Percentiles rank a stretch among this genome's conserved stretches.
Evolutionary conservation across 1,284 basidiomycete species (phyloP).

Genomic region (Leccinum solheimii): DNA sequence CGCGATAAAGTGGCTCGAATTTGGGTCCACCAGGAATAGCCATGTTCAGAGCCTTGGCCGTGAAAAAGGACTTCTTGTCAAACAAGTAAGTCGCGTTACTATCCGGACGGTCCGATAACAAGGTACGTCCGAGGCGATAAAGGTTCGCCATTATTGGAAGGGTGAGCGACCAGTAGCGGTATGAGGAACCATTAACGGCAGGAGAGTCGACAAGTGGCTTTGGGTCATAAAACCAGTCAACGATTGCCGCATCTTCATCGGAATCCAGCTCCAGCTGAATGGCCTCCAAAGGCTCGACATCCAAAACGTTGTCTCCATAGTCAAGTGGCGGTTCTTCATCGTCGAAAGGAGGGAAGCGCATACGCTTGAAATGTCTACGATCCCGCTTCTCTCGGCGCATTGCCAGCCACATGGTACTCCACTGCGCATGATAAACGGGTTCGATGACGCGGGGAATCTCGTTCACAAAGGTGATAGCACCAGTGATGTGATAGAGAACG

Average conservation of each 20-base stretch:
- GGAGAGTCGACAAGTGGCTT: constrained; percentile 91
- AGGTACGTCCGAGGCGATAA: constrained; percentile 92
- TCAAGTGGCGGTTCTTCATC: constrained; percentile 99
- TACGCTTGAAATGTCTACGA: constrained; percentile 98
- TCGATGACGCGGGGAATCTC: constrained; percentile 97
- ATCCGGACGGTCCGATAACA: constrained; percentile 92
- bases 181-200: constrained; percentile 90
- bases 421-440: constrained; percentile 98
- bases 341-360: constrained; percentile 99
- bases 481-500: constrained; percentile 98
- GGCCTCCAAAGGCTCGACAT: constrained; percentile 97
- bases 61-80: constrained; percentile 98
- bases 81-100: constrained; percentile 91
- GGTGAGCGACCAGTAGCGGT: constrained; percentile 91
- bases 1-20: constrained; percentile 92
- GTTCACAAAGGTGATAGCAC: constrained; percentile 99
- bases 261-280: constrained; percentile 97
- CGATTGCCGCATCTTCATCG: constrained; percentile 92
- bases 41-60: constrained; percentile 97
- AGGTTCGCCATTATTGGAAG: constrained; percentile 96
- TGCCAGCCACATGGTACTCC: constrained; percentile 99
- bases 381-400: constrained; percentile 99
- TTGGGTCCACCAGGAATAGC: constrained; percentile 99
- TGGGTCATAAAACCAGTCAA: constrained; percentile 99
- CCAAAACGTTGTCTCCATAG: constrained; percentile 97